Percentiles rank a stretch among this genome's conserved stretches.
These are phyloP conservation scores for Schwanniomyces pseudopolymorphus DNA, from an alignment of 805 yeast species.

Conservation along the genomic window DNA sequence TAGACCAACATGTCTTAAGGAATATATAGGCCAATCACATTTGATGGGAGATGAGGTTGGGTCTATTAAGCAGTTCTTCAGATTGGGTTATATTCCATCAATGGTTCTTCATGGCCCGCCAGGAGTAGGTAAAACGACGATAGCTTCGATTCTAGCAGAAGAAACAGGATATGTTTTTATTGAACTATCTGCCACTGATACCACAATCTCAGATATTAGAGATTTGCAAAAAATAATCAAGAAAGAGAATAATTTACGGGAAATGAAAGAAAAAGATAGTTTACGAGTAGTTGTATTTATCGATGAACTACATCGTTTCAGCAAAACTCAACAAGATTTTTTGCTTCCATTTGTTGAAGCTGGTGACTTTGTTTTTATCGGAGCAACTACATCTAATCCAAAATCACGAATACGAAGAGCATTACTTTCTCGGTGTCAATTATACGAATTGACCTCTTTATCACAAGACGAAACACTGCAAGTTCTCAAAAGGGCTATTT, in stretches of 20 bases:
- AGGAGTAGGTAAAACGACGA: slow-evolving; percentile 91
- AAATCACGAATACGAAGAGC: slow-evolving; percentile 80
- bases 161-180: slow-evolving; percentile 58
- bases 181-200: slow-evolving; percentile 83
- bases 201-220: slow-evolving; percentile 65
- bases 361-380: slow-evolving; percentile 79
- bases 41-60: slow-evolving; percentile 63
- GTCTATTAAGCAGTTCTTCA: slow-evolving; percentile 61
- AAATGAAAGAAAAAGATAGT: slow-evolving; percentile 32
- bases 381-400: slow-evolving; percentile 97
- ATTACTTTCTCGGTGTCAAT: slow-evolving; percentile 77
- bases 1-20: slow-evolving; percentile 71
- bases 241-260: slow-evolving; percentile 46
- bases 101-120: slow-evolving; percentile 95
- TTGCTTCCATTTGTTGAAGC: slow-evolving; percentile 80
- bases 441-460: slow-evolving; percentile 65
- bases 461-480: slow-evolving; percentile 45
- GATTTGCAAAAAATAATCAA: slow-evolving; percentile 51
- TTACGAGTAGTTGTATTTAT: slow-evolving; percentile 60
- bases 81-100: slow-evolving; percentile 71
- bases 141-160: slow-evolving; percentile 65
- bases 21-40: slow-evolving; percentile 85
- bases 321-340: slow-evolving; percentile 83
- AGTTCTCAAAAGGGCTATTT: slow-evolving; percentile 59
- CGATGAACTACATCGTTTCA: slow-evolving; percentile 91